A percentile compares a stretch with the other conserved stretches of the same genome.
phyloP scores from a whole-genome alignment of 1,284 basidiomycete species.

The Puccinia triticina region DNA sequence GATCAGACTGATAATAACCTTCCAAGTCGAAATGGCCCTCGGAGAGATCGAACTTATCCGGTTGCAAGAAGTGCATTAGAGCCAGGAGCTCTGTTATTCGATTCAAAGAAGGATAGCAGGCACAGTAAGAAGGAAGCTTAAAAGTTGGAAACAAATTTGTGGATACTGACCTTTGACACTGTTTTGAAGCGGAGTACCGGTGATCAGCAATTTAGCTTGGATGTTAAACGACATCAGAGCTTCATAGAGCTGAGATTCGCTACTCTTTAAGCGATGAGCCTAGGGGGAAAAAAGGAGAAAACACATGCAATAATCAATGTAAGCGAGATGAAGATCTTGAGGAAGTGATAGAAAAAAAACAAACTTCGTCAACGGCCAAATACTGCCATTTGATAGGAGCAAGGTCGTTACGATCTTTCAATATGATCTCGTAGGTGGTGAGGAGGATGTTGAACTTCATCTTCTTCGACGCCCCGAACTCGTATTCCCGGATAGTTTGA shows the following conservation, averaged over 20 bases:
- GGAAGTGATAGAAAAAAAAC: conserved; percentile 52
- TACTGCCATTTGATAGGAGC: conserved; percentile 96
- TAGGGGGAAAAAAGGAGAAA: conserved; percentile 58
- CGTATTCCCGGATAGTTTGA: conserved; percentile 86
- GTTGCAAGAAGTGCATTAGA: conserved; percentile 98
- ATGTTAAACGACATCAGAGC: conserved; percentile 85
- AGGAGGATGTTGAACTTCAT: conserved; percentile 95
- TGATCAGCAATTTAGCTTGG: conserved; percentile 91
- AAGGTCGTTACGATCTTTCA: conserved; percentile 87
- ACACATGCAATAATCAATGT: neutral
- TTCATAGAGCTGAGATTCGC: conserved; percentile 95
- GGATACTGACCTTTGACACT: conserved; percentile 82
- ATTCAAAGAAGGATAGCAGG: neutral
- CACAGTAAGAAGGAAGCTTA: neutral
- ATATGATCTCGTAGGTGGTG: conserved; percentile 94
- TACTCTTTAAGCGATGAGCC: conserved; percentile 98
- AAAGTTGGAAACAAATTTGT: conserved; percentile 18
- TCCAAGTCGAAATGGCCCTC: conserved; percentile 52
- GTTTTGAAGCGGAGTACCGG: conserved; percentile 97
- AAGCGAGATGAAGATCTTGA: neutral
- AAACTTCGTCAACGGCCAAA: conserved; percentile 89
- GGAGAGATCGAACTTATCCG: conserved; percentile 78
- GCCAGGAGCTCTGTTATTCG: conserved; percentile 77
- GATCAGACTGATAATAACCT: conserved; percentile 35
- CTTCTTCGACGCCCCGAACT: conserved; percentile 82